These are phyloP conservation scores for Verticillium tricorpus DNA, from an alignment of 2,329 filamentous ascomycete genomes.

Conservation along the genomic window DNA sequence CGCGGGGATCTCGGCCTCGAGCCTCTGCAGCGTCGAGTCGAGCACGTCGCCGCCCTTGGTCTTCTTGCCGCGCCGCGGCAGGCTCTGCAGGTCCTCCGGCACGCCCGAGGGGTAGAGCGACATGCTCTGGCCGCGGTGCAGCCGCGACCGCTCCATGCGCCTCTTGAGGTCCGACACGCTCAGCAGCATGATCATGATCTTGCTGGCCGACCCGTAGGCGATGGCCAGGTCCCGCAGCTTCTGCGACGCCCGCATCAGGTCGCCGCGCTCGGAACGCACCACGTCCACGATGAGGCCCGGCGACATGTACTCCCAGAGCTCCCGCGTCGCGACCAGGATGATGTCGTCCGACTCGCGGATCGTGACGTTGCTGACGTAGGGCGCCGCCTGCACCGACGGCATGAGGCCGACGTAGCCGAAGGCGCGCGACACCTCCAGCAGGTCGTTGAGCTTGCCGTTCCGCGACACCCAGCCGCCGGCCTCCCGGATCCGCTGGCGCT, in stretches of 20 bases:
- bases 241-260: slow-evolving; percentile 92
- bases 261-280: slow-evolving; percentile 76
- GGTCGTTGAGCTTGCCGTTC: slow-evolving; percentile 88
- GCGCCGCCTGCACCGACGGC: slow-evolving; percentile 88
- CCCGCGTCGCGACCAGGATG: slow-evolving; percentile 82
- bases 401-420: slow-evolving; percentile 94
- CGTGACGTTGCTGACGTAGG: slow-evolving; percentile 72
- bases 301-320: slow-evolving; percentile 92
- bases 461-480: slow-evolving; percentile 94
- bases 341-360: slow-evolving; percentile 90
- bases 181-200: slow-evolving; percentile 99
- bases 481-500: slow-evolving; percentile 85
- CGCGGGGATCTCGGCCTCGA: slow-evolving; percentile 86
- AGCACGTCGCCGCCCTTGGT: slow-evolving; percentile 55
- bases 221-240: slow-evolving; percentile 93
- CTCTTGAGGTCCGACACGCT: slow-evolving; percentile 88
- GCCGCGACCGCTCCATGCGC: slow-evolving; percentile 67
- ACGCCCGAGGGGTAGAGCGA: slow-evolving; percentile 75
- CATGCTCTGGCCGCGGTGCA: slow-evolving; percentile 75
- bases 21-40: slow-evolving; percentile 80
- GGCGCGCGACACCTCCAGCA: slow-evolving; percentile 84
- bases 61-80: slow-evolving; percentile 61
- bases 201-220: slow-evolving; percentile 86
- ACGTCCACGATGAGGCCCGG: slow-evolving; percentile 90
- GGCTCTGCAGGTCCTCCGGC: slow-evolving; percentile 63